Evolutionary conservation across 768 basidiomycete genomes (phyloP).

Genomic region (Cantharellus anzutake): DNA sequence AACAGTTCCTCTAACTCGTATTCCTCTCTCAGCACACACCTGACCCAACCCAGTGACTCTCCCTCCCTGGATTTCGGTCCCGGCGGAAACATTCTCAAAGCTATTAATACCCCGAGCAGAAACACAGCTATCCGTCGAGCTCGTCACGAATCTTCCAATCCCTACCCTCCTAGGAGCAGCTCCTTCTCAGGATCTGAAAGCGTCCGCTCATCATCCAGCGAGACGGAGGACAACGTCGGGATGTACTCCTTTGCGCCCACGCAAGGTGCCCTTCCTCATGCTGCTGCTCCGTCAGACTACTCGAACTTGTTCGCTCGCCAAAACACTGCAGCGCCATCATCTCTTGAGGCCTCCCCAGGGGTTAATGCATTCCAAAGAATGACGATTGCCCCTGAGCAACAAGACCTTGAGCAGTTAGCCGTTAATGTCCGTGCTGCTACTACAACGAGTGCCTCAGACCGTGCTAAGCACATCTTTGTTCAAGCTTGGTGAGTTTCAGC

Average conservation of each 20-base stretch:
- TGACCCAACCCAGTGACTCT: constrained; percentile 9
- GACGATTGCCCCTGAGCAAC: constrained; percentile 48
- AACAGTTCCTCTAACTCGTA: constrained; percentile 1
- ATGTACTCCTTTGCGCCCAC: constrained; percentile 34
- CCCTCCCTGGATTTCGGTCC: constrained; percentile 33
- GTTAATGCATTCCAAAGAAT: constrained; percentile 53
- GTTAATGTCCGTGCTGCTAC: constrained; percentile 76
- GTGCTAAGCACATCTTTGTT: constrained; percentile 84
- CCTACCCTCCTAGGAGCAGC: constrained; percentile 72
- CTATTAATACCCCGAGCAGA: neutral
- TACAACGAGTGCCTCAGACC: constrained; percentile 76
- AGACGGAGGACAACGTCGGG: constrained; percentile 61
- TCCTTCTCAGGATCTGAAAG: constrained; percentile 18
- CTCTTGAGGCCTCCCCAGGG: neutral
- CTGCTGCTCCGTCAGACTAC: neutral
- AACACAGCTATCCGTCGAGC: constrained; percentile 32
- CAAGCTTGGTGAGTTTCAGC: constrained; percentile 57
- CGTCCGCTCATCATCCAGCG: constrained; percentile 72
- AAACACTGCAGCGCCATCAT: neutral
- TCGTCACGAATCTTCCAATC: constrained; percentile 27
- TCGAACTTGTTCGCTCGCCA: neutral
- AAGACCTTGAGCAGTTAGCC: constrained; percentile 68
- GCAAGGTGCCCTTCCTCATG: neutral
- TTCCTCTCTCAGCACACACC: constrained; percentile 5
- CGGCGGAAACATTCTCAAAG: neutral